phyloP scores from a whole-genome alignment of 768 basidiomycete species.

The Exidia glandulosa region DNA sequence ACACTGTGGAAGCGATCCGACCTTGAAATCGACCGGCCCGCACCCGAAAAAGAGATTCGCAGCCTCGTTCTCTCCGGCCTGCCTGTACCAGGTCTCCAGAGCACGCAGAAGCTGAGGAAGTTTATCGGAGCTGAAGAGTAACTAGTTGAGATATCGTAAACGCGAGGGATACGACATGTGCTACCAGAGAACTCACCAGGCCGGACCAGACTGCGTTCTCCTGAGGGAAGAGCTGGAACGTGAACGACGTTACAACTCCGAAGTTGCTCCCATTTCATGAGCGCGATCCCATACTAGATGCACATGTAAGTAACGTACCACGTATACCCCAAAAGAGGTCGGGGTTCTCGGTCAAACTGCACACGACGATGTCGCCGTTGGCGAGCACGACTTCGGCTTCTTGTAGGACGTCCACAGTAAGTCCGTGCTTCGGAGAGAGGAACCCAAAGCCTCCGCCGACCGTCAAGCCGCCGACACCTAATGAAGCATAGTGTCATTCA shows the following conservation, averaged over 20 bases:
- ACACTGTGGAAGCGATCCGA: neutral
- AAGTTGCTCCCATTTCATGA: constrained; percentile 4
- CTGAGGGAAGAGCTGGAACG: constrained; percentile 5
- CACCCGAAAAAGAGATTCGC: neutral
- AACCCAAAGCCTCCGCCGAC: constrained; percentile 2
- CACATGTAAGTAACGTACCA: neutral
- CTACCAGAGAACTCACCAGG: neutral
- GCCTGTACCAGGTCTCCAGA: neutral
- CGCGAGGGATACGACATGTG: neutral
- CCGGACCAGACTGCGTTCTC: constrained; percentile 1
- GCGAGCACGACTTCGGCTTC: neutral
- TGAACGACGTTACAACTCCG: constrained; percentile 6
- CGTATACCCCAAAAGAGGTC: constrained; percentile 4
- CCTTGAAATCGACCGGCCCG: neutral
- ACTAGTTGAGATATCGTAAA: too few relatives aligned
- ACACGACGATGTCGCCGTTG: neutral
- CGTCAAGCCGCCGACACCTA: constrained; percentile 1
- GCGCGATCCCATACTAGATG: too few relatives aligned
- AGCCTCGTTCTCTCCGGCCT: neutral
- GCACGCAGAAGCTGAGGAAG: neutral
- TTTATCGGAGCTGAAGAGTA: neutral
- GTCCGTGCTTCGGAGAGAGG: neutral
- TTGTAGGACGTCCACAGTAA: neutral
- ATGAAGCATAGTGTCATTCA: constrained; percentile 7
- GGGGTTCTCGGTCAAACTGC: neutral